Conservation (phyloP, 441 rosid genomes). For the Pelargonium myrrhifolium region DNA sequence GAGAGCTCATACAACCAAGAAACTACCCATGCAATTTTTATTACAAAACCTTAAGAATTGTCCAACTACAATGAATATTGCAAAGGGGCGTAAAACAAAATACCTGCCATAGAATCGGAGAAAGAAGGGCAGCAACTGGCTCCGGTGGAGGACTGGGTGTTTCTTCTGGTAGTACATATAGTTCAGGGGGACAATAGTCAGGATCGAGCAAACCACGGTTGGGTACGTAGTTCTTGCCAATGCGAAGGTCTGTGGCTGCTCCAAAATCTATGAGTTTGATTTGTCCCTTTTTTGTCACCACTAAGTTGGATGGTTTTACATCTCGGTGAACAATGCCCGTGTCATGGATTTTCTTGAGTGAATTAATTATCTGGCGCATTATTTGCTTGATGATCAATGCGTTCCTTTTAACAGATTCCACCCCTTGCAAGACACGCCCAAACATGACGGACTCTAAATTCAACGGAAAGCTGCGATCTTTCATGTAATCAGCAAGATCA, state of each 20-base stretch:
- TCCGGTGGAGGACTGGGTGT: slow-evolving; percentile 96
- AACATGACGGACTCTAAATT: slow-evolving; percentile 83
- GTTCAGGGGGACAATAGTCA: slow-evolving; percentile 88
- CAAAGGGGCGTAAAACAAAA: not conserved
- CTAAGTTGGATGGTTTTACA: slow-evolving; percentile 86
- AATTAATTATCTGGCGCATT: slow-evolving; percentile 82
- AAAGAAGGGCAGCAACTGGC: slow-evolving; percentile 85
- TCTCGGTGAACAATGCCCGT: slow-evolving; percentile 91
- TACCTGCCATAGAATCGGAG: slow-evolving; percentile 94
- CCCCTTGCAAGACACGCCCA: slow-evolving; percentile 70
- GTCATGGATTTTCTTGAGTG: slow-evolving; percentile 75
- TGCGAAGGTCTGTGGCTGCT: slow-evolving; percentile 95
- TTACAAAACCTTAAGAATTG: not conserved
- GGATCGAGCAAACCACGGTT: slow-evolving; percentile 69
- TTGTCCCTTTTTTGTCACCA: slow-evolving; percentile 82
- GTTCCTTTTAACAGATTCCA: slow-evolving; percentile 60
- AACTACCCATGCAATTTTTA: too few relatives aligned
- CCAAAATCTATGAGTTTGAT: slow-evolving; percentile 95
- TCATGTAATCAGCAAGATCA: slow-evolving; percentile 80
- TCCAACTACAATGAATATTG: not conserved
- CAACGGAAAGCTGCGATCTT: slow-evolving; percentile 73
- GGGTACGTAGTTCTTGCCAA: slow-evolving; percentile 83
- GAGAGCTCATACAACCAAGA: too few relatives aligned
- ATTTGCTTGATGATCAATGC: slow-evolving; percentile 87
- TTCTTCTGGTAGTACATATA: slow-evolving; percentile 86